Base-by-base conservation (phyloP, 1,284 basidiomycete genomes). In the Albatrellus sp. region DNA sequence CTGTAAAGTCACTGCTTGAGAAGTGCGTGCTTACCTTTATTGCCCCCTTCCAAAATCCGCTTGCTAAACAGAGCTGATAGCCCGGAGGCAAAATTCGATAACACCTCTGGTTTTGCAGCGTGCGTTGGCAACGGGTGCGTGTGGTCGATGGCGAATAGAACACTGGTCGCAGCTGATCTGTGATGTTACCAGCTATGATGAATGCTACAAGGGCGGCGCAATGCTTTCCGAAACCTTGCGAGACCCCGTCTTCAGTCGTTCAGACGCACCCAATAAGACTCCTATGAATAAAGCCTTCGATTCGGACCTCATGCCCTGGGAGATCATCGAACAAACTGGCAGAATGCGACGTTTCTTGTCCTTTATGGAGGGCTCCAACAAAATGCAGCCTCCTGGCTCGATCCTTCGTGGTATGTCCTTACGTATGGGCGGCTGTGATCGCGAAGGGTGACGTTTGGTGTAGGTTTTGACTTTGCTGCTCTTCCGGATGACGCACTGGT, bases 201-300 rank as follows among this genome's bases (percentile, higher is more conserved):
- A 60, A 32, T 38, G 33, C 20, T 37, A 50, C 42, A 64, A 59
- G 46, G 49, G 50, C 10, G 48, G 55, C 3, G 48, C 50, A 8
- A 58, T 53, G 46, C 49, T 60, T 12, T 43, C 55, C 29, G 60
- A 64, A 37, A 45, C 48, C 9, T 37, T 64, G 31, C 36, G 51
- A 8, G 52, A 55, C 30, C 57, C 19, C n/a, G 40, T 16, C 13
- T 14, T 31, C 9, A 14, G 24, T n/a, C n/a, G 14, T 14, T 41
- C 40, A 13, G 12, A 30, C 9, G 40, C 12, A 14, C 51, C 50
- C 2, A 47, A 40, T 40, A 49, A 51, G 16, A 43, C 58, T 1
- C 50, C 60, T 0, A 54, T 62, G 49, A 51, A 54, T 17, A 45
- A 48, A 10, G 59, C 57, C 2, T 57, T 55, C 46, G 48, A 51